Base-by-base conservation (phyloP, 2,329 filamentous ascomycete species). In the Zasmidium cellare region DNA sequence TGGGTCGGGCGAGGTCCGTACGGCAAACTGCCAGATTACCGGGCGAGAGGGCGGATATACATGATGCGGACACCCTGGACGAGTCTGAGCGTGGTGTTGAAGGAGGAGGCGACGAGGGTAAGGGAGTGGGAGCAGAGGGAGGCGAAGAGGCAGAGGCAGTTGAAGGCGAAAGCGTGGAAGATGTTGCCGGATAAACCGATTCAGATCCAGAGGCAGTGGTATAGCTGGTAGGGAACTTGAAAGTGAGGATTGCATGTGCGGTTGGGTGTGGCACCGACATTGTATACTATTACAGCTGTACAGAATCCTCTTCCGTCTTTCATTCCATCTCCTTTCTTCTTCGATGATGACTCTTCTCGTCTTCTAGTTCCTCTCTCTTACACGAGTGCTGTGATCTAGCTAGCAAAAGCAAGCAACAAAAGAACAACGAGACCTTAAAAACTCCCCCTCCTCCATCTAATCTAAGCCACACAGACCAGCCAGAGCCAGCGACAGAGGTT, bases 31-130 rank as follows among this genome's bases (percentile, higher is more conserved):
- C 78, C 84, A 5, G 88, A 92, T 65, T 88, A 87, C 74, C 87
- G 93, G 62, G 92, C 91, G 2, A 83, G 90, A 71, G 91, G 91
- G 31, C 80, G 84, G 56, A 83, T 88, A 63, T 84, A 89, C 68
- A 74, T 85, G 31, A 80, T 94, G 74, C 80, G 81, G 56, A 87
- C 87, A 64, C 91, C 91, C 0, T 84, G 86, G 65, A 91, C 93
- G 25, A 86, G 89, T 91, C 77, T 79, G 87, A 86, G 55, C 44
- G 77, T 99, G 35, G 74, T 96, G 14, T 79, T 99, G 71, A 99
- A 97, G 79, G 94, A 99, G 73, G 92, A 97, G 75, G 89, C 89
- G 75, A 96, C 94, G 5, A 83, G 92, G 55, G 87, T 97, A 69
- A 85, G 94, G 60, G 83, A 92, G 72, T 85, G 88, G 70, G 81